These are phyloP conservation scores for Phialophora tarda DNA, from an alignment of 2,329 filamentous ascomycete genomes.

Conservation along the genomic window DNA sequence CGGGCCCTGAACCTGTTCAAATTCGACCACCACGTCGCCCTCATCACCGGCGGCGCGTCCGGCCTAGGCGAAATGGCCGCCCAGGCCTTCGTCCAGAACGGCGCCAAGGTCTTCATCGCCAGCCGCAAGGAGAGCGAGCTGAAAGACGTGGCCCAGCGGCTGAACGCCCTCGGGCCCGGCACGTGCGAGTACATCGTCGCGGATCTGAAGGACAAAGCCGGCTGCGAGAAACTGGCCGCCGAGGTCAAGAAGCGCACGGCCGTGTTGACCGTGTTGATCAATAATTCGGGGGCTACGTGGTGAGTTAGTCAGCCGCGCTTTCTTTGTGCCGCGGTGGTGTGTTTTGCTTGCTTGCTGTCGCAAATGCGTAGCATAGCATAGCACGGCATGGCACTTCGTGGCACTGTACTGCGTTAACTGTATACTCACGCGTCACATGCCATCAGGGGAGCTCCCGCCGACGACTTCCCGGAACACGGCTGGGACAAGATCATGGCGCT, in stretches of 20 bases:
- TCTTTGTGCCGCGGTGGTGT: too few relatives aligned
- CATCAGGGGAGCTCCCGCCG: conserved; percentile 59
- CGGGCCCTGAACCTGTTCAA: conserved; percentile 41
- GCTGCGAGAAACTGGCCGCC: conserved; percentile 55
- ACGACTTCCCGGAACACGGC: conserved; percentile 62
- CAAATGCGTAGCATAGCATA: too few relatives aligned
- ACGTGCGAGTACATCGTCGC: conserved; percentile 58
- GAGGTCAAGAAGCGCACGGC: conserved; percentile 54
- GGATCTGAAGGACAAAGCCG: conserved; percentile 59
- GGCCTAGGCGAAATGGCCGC: conserved; percentile 58
- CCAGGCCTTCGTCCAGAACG: conserved; percentile 59
- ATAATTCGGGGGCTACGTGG: conserved; percentile 39
- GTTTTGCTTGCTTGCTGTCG: too few relatives aligned
- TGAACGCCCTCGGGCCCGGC: conserved; percentile 59
- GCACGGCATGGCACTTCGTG: too few relatives aligned
- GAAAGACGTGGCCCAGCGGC: conserved; percentile 50
- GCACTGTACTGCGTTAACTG: too few relatives aligned
- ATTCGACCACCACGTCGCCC: conserved; percentile 41
- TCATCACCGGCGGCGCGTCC: conserved; percentile 43
- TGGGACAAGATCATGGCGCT: conserved; percentile 64
- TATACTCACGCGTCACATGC: conserved; percentile 36
- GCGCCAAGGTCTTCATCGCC: conserved; percentile 60
- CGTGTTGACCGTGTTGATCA: conserved; percentile 56
- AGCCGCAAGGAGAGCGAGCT: conserved; percentile 59
- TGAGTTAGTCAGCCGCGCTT: not conserved